phyloP scores from a whole-genome alignment of 148 eudicot species.

The Cornus controversa region DNA sequence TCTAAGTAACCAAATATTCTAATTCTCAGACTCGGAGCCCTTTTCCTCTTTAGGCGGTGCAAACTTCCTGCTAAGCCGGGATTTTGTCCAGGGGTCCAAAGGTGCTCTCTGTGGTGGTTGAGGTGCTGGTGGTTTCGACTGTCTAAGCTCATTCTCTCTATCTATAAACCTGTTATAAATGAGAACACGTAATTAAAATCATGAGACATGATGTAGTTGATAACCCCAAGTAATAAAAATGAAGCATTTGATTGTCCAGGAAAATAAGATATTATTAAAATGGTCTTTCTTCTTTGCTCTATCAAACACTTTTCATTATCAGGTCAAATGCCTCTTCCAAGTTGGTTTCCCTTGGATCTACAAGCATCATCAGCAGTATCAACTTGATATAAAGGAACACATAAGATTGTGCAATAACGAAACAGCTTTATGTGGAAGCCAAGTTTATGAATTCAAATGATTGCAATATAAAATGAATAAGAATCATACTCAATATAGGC shows the following conservation, averaged over 20 bases:
- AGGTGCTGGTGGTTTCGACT: conserved; percentile 75
- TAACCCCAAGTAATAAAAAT: neutral
- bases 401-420: neutral
- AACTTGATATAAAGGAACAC: neutral
- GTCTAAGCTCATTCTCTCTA: conserved; percentile 91
- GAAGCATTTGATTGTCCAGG: conserved; percentile 6
- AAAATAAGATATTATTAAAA: neutral
- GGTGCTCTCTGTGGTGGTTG: conserved; percentile 72
- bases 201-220: neutral
- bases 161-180: conserved; percentile 65
- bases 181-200: neutral
- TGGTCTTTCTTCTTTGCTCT: neutral
- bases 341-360: neutral
- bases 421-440: neutral
- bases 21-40: conserved; percentile 49
- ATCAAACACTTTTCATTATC: neutral
- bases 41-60: conserved; percentile 91
- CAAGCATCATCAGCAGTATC: too few relatives aligned
- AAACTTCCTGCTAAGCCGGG: conserved; percentile 68
- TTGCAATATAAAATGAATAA: neutral
- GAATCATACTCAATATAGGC: conserved; percentile 88
- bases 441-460: neutral
- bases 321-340: neutral
- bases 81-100: conserved; percentile 93
- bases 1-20: neutral